Evolutionary conservation across 495 filamentous ascomycete species (phyloP).

Genomic region (Durotheca rogersii): DNA sequence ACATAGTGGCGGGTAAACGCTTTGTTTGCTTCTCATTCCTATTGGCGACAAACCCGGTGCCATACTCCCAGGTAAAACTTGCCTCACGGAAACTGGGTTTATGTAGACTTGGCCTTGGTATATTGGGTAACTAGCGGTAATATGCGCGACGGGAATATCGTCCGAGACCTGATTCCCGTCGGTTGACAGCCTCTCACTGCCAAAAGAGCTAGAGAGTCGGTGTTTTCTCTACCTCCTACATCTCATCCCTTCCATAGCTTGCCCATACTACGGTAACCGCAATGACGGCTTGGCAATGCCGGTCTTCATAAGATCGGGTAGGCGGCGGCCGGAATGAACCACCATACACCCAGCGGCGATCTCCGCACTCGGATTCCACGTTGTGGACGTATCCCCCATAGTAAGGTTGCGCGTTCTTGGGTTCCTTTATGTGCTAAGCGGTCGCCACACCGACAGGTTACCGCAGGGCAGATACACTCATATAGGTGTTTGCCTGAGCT

Average conservation of each 20-base stretch:
- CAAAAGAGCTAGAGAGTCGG: slow-evolving; percentile 8
- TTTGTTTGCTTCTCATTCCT: too few relatives aligned
- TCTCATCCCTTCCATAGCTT: not conserved
- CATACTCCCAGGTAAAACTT: too few relatives aligned
- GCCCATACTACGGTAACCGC: too few relatives aligned
- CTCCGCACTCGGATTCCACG: not conserved
- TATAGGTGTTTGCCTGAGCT: slow-evolving; percentile 21
- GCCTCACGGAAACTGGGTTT: not conserved
- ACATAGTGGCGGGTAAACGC: too few relatives aligned
- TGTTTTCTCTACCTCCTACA: not conserved
- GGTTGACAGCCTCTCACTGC: slow-evolving; percentile 2
- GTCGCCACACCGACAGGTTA: slow-evolving; percentile 5
- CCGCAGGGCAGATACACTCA: slow-evolving; percentile 16
- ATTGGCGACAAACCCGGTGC: too few relatives aligned
- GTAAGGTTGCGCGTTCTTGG: slow-evolving; percentile 12
- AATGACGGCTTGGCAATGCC: too few relatives aligned
- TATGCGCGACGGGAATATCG: not conserved
- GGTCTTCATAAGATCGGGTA: slow-evolving; percentile 10
- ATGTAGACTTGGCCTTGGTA: slow-evolving; percentile 1
- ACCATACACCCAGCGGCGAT: not conserved
- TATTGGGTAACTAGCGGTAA: too few relatives aligned
- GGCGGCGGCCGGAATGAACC: not conserved
- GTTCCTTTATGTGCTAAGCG: slow-evolving; percentile 6
- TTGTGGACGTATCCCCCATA: slow-evolving; percentile 3
- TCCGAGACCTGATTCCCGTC: slow-evolving; percentile 6